A percentile compares a stretch with the other conserved stretches of the same genome.
phyloP scores from a whole-genome alignment of 148 eudicot species.

The Silene conica region DNA sequence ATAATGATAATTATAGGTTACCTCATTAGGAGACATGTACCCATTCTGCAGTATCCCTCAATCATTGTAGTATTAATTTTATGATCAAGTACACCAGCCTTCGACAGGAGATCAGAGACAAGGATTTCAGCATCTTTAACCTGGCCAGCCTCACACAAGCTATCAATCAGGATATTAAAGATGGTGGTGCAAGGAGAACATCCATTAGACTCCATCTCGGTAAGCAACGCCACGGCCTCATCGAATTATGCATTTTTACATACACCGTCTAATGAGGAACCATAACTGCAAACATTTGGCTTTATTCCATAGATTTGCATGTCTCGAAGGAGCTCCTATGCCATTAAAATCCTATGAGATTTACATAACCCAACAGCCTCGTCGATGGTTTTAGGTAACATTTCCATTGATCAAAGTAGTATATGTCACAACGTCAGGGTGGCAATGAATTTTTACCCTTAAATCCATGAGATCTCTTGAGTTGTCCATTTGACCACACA shows the following conservation, averaged over 20 bases:
- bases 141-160: slow-evolving; percentile 9
- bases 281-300: slow-evolving; percentile 7
- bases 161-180: slow-evolving; percentile 15
- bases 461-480: slow-evolving; percentile 3
- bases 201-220: slow-evolving; percentile 11
- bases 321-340: neutral
- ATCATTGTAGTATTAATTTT: neutral
- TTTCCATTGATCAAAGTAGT: slow-evolving; percentile 19
- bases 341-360: neutral
- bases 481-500: slow-evolving; percentile 14
- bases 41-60: slow-evolving; percentile 12
- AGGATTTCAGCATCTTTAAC: slow-evolving; percentile 1
- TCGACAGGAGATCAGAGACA: slow-evolving; percentile 8
- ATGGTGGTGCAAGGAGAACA: neutral
- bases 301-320: slow-evolving; percentile 12
- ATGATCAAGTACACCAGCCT: neutral
- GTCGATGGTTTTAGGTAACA: neutral
- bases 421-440: slow-evolving; percentile 12
- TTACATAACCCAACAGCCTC: slow-evolving; percentile 21
- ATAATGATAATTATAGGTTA: slow-evolving; percentile 15
- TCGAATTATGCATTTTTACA: slow-evolving; percentile 16
- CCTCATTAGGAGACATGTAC: slow-evolving; percentile 2
- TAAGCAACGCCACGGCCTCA: slow-evolving; percentile 12
- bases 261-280: slow-evolving; percentile 20
- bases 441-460: neutral